Percentiles rank a stretch among this genome's conserved stretches.
Evolutionary conservation across 2,329 filamentous ascomycete species (phyloP).

Genomic region (Cladophialophora psammophila): DNA sequence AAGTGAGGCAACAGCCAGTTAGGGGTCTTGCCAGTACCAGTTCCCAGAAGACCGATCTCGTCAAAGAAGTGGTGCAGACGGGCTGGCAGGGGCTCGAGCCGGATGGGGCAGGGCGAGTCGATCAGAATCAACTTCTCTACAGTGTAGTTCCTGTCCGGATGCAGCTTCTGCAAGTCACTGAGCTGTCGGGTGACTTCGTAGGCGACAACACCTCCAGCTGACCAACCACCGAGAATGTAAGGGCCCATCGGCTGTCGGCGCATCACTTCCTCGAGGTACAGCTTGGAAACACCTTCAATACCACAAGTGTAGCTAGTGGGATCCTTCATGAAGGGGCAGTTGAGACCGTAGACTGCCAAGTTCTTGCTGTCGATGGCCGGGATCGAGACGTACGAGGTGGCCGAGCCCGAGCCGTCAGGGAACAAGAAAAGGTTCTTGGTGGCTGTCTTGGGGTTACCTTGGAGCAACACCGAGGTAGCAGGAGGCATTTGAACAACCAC

Average conservation of each 20-base stretch:
- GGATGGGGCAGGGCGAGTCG: slow-evolving; percentile 69
- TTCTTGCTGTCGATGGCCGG: slow-evolving; percentile 50
- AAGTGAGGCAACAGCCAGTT: slow-evolving; percentile 62
- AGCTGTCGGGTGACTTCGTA: slow-evolving; percentile 47
- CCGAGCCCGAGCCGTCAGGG: slow-evolving; percentile 56
- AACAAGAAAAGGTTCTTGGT: slow-evolving; percentile 53
- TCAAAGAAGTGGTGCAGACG: slow-evolving; percentile 60
- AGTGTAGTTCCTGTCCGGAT: slow-evolving; percentile 41
- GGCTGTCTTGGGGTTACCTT: slow-evolving; percentile 53
- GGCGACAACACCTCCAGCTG: slow-evolving; percentile 48
- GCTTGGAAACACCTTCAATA: slow-evolving; percentile 43
- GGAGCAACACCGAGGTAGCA: slow-evolving; percentile 53
- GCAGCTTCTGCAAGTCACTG: slow-evolving; percentile 35
- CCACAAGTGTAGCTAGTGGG: slow-evolving; percentile 42
- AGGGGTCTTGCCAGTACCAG: slow-evolving; percentile 53
- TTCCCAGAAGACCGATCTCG: slow-evolving; percentile 56
- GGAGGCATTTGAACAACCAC: slow-evolving; percentile 45
- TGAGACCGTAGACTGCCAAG: slow-evolving; percentile 53
- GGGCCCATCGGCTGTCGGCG: slow-evolving; percentile 48
- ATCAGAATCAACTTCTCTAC: slow-evolving; percentile 69
- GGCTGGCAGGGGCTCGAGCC: slow-evolving; percentile 71
- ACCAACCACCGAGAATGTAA: slow-evolving; percentile 50
- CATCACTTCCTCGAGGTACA: slow-evolving; percentile 43
- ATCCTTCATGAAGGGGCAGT: slow-evolving; percentile 55
- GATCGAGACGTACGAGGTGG: slow-evolving; percentile 55